Conservation (phyloP, 192 early-diverging fungal species). For the Rhizoclosmatium sp. region DNA sequence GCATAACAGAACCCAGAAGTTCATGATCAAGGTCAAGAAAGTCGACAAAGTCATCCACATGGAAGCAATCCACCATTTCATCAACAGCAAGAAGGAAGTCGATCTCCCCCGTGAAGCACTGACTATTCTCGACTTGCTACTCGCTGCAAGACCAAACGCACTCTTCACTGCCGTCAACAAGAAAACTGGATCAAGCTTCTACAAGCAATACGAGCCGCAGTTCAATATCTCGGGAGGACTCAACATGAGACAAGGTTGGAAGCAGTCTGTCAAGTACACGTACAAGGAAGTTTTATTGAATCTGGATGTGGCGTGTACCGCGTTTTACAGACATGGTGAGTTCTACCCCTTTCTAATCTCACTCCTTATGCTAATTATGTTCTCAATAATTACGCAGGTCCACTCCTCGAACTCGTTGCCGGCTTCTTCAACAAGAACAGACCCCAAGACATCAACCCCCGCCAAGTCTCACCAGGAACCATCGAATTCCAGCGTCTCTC, state of each 20-base stretch:
- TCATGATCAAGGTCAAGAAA: slow-evolving; percentile 21
- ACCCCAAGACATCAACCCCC: slow-evolving; percentile 28
- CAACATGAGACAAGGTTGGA: slow-evolving; percentile 33
- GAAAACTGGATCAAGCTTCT: slow-evolving; percentile 30
- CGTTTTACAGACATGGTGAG: slow-evolving; percentile 25
- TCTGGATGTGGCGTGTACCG: slow-evolving; percentile 33
- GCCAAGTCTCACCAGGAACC: not conserved
- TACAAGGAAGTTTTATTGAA: slow-evolving; percentile 35
- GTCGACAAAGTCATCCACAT: slow-evolving; percentile 33
- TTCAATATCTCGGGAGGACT: slow-evolving; percentile 36
- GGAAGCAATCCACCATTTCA: slow-evolving; percentile 26
- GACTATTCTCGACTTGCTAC: slow-evolving; percentile 29
- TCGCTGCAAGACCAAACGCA: slow-evolving; percentile 22
- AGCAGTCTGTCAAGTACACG: slow-evolving; percentile 35
- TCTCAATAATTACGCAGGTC: slow-evolving; percentile 11
- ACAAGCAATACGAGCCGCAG: slow-evolving; percentile 20
- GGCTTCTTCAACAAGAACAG: slow-evolving; percentile 28
- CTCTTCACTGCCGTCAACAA: slow-evolving; percentile 35
- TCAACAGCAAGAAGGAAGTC: slow-evolving; percentile 11
- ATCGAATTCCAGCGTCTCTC: slow-evolving; percentile 30
- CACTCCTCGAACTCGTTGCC: slow-evolving; percentile 29
- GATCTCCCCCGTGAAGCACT: slow-evolving; percentile 37
- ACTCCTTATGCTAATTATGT: not conserved
- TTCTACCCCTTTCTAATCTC: not conserved
- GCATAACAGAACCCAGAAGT: not conserved